phyloP scores from a whole-genome alignment of 331 rosid species.

The Quercus lobata region DNA sequence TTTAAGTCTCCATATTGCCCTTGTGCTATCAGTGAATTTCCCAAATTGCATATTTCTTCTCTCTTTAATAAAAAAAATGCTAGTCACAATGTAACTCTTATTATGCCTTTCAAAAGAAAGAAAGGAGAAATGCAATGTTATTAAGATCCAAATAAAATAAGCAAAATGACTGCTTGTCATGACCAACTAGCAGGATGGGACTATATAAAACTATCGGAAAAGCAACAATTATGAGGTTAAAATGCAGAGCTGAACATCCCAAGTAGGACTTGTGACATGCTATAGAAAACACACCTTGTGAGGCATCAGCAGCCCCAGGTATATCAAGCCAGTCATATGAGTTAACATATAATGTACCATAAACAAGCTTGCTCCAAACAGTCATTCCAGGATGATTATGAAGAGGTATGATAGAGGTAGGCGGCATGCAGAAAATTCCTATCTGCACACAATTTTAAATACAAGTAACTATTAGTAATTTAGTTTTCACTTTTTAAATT shows the following conservation, averaged over 20 bases:
- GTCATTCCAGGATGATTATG: constrained; percentile 99
- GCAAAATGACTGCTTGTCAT: neutral
- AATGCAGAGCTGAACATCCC: constrained; percentile 9
- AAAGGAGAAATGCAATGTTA: neutral
- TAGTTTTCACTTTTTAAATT: neutral
- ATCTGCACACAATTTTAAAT: constrained; percentile 45
- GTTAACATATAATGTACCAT: constrained; percentile 73
- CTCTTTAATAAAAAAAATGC: neutral
- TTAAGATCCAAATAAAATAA: neutral
- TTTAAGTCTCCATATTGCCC: too few species aligned
- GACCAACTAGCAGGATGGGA: neutral
- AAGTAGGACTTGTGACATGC: neutral
- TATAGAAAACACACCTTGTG: constrained; percentile 55
- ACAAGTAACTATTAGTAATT: neutral
- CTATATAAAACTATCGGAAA: neutral
- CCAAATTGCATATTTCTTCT: too few species aligned
- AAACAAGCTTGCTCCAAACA: constrained; percentile 92
- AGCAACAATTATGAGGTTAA: neutral
- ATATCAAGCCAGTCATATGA: constrained; percentile 90
- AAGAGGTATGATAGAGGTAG: constrained; percentile 82
- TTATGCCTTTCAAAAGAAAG: neutral
- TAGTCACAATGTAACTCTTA: neutral
- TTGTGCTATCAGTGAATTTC: too few species aligned
- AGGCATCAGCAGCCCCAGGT: constrained; percentile 49
- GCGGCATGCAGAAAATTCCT: constrained; percentile 97